These are phyloP conservation scores for Cystobasidium slooffiae DNA, from an alignment of 1,284 basidiomycete species.

Conservation along the genomic window DNA sequence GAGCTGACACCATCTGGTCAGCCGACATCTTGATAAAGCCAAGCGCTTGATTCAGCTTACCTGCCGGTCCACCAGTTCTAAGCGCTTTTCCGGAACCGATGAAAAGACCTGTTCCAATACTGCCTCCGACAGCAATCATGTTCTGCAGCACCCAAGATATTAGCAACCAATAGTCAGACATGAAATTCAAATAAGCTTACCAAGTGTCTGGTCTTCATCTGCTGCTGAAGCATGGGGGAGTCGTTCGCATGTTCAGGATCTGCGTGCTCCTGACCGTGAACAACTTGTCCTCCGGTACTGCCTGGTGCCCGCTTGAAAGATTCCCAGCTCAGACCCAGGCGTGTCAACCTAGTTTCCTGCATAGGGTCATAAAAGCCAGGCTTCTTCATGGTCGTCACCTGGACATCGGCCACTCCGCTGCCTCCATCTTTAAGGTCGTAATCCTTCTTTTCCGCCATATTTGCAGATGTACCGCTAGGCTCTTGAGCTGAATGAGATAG, in stretches of 20 bases:
- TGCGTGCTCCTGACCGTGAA: slow-evolving; percentile 22
- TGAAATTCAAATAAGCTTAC: background rate
- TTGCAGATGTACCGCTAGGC: slow-evolving; percentile 2
- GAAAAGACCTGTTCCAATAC: slow-evolving; percentile 62
- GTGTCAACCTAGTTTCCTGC: slow-evolving; percentile 57
- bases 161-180: slow-evolving; percentile 17
- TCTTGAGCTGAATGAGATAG: background rate
- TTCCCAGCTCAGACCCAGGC: slow-evolving; percentile 57
- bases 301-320: slow-evolving; percentile 60
- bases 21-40: slow-evolving; percentile 46
- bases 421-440: slow-evolving; percentile 27
- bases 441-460: slow-evolving; percentile 26
- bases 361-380: slow-evolving; percentile 57
- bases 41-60: slow-evolving; percentile 56
- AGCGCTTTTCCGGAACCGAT: slow-evolving; percentile 61
- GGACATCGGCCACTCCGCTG: slow-evolving; percentile 29
- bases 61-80: slow-evolving; percentile 60
- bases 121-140: slow-evolving; percentile 61
- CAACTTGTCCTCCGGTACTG: slow-evolving; percentile 44
- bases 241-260: slow-evolving; percentile 21
- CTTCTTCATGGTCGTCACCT: slow-evolving; percentile 34
- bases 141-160: background rate
- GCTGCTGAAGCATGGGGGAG: slow-evolving; percentile 16
- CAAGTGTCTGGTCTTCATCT: slow-evolving; percentile 44
- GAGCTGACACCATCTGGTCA: slow-evolving; percentile 29